Percentiles rank a stretch among this genome's conserved stretches.
Conservation (phyloP, 257 asterid species). For the Nicotiana otophora region DNA sequence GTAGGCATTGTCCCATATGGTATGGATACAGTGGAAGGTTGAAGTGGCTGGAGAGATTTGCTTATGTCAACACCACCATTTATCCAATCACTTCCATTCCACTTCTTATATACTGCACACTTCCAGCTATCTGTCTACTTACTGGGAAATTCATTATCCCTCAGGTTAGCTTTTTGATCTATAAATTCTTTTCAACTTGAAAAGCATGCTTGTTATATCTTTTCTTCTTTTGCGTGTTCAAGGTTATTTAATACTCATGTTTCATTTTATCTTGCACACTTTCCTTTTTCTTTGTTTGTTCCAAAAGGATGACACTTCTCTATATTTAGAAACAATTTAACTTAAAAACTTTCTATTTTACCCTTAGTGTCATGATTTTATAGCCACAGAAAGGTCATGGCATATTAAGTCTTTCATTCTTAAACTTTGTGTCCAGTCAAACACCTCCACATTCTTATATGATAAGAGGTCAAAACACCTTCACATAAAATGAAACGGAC, state of each 20-base stretch:
- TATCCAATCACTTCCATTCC: constrained; percentile 92
- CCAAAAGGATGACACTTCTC: background rate
- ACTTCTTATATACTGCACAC: constrained; percentile 68
- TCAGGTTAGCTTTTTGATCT: constrained; percentile 45
- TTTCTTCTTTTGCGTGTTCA: background rate
- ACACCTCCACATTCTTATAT: background rate
- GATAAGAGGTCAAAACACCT: background rate
- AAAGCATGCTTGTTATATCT: background rate
- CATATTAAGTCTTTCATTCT: background rate
- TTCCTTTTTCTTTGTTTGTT: background rate
- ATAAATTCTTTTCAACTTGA: background rate
- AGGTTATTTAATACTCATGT: background rate
- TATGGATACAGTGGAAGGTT: constrained; percentile 84
- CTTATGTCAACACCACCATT: constrained; percentile 87
- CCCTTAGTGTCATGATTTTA: background rate
- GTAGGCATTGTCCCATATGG: constrained; percentile 98
- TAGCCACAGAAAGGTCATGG: background rate
- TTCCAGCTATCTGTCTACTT: constrained; percentile 94
- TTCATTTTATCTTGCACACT: background rate
- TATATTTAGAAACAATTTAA: background rate
- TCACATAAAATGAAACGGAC: background rate
- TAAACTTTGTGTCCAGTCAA: background rate
- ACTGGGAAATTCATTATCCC: constrained; percentile 96
- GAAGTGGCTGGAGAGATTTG: constrained; percentile 94
- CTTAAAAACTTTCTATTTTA: background rate